Evolutionary conservation across 352 stramenopile genomes (phyloP), one percentile per base, ranked within the genome.

Genomic region (Phytophthora constricta): DNA sequence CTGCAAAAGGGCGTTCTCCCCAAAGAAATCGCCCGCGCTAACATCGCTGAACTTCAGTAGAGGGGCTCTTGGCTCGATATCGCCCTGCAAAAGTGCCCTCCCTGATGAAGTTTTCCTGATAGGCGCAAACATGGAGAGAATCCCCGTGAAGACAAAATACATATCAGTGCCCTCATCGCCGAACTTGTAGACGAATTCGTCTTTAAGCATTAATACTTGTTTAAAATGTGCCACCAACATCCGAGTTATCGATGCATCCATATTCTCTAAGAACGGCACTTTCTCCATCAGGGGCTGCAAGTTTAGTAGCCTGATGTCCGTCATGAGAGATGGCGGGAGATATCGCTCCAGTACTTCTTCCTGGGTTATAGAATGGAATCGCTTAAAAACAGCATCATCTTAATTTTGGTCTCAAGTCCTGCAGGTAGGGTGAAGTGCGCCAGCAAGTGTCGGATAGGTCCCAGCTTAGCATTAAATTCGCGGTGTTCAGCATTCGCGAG

Each of bases 381-480:
- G 68, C 51, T 80, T 76, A 90, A 91, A 17, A 91, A 87, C 14
- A 84, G 76, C 41, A 82, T 76, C 3, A 73, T 79, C 52, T 89
- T 85, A 17, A 91, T 54, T 17, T 78, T 82, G 39, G 65, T 58
- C 22, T 79, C 62, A 4, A 91, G 53, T 8, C 52, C 45, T 2
- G 55, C 19, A 1, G 79, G 67, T 1, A 91, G 63, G 23, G 68
- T 50, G 42, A 89, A 91, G 33, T 89, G 79, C 3, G 48, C 28
- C 5, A 89, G 48, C 11, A 91, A 47, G 10, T 78, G 77, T 0
- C 82, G 71, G 8, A 88, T 56, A 0, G 74, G 82, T 0, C 65
- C 67, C 19, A 91, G 34, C 16, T 87, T 80, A 4, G 67, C 45
- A 37, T 82, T 84, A 23, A 89, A 89, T 16, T 84, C 56, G 5